phyloP scores from a whole-genome alignment of 192 early-diverging fungal genomes.

The Funneliformis mosseae region DNA sequence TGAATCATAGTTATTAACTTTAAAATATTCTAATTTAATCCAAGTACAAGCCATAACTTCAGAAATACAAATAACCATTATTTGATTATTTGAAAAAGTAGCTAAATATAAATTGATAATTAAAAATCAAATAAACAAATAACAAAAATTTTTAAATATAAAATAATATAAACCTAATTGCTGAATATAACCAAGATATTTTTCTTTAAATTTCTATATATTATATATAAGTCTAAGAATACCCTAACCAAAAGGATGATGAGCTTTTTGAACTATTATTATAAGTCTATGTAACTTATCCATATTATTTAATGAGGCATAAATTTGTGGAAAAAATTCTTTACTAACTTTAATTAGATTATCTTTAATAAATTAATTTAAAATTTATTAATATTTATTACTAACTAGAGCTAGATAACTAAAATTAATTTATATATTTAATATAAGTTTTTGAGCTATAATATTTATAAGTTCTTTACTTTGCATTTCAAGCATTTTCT shows the following conservation, averaged over 20 bases:
- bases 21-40: background rate
- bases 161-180: background rate
- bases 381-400: no score
- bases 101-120: background rate
- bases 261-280: background rate
- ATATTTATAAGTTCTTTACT: no score
- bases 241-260: background rate
- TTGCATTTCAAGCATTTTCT: no score
- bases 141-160: background rate
- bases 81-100: background rate
- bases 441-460: no score
- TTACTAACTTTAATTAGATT: no score
- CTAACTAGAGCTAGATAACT: no score
- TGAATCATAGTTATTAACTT: background rate
- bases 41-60: background rate
- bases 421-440: no score
- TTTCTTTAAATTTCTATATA: background rate
- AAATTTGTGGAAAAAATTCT: background rate
- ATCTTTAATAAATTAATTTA: no score
- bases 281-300: background rate
- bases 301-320: background rate
- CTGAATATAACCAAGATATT: background rate
- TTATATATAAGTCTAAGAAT: background rate
- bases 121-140: background rate
- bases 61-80: background rate